Evolutionary conservation across 495 filamentous ascomycete genomes (phyloP), one percentile per base, ranked within the genome.

Genomic region (Rhypophila decipiens): DNA sequence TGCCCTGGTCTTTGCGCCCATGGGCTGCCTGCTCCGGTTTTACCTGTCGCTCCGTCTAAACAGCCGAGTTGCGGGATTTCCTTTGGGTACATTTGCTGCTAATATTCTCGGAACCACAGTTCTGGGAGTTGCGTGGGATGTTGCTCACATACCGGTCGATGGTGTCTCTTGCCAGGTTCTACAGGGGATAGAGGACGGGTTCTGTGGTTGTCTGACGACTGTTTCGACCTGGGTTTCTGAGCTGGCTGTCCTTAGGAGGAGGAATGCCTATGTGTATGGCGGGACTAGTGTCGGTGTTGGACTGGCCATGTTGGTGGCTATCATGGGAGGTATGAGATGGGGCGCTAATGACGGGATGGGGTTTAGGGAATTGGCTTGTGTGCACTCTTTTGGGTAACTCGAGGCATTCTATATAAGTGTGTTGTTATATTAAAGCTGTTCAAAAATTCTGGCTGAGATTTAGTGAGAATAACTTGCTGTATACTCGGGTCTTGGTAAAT

Each of bases 221-320:
- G 80, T 97, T n/a, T 90, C 85, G 56, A 96, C 90, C 4, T 96
- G 89, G 88, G 85, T 93, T 12, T 67, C 72, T 9, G 91, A 97
- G 73, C 58, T 96, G 59, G 78, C 79, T 49, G 80, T 78, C 2
- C 58, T 95, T 60, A 63, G 75, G 53, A 70, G 82, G 24, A 63
- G 75, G 18, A 71, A 90, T 69, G 82, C 82, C 0, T 96, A 91
- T 69, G 44, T 82, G 0, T 97, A 97, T 67, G 89, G 86, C 0
- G 57, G 63, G 0, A 49, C 60, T 31, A 96, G 87, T 63, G 73
- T 95, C 1, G 59, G 61, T 0, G 74, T 74, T 4, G 85, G 76
- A 2, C 62, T 94, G 51, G 80, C 69, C 13, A 63, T 89, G 7
- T 59, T 88, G 70, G 70, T 95, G 5, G 75, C 80, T 1, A 80